These are phyloP conservation scores for Cytospora leucostoma DNA, from an alignment of 2,329 filamentous ascomycete genomes.

Conservation along the genomic window DNA sequence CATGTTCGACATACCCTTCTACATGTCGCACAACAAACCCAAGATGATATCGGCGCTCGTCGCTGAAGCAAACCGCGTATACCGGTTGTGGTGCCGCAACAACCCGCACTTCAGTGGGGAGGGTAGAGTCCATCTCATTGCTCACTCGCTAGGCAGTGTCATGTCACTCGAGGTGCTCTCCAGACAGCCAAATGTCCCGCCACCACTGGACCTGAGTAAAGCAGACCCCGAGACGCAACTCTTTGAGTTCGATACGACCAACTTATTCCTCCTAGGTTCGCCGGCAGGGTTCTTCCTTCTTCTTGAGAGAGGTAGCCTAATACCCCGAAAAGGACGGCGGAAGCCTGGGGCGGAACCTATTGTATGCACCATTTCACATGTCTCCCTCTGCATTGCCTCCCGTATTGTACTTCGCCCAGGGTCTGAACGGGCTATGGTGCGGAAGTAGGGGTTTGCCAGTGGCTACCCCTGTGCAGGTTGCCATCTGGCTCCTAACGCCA, in stretches of 20 bases:
- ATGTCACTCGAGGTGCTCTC: constrained; percentile 94
- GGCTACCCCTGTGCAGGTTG: background rate
- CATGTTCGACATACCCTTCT: constrained; percentile 98
- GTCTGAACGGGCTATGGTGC: background rate
- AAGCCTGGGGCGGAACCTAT: constrained; percentile 74
- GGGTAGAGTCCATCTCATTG: constrained; percentile 88
- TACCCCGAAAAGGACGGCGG: constrained; percentile 72
- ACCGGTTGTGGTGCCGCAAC: constrained; percentile 89
- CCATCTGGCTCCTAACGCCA: background rate
- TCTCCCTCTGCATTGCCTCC: background rate
- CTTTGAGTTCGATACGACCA: constrained; percentile 91
- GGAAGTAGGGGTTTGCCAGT: background rate
- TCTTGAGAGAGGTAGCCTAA: constrained; percentile 70
- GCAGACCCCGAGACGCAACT: constrained; percentile 52
- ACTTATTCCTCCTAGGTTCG: constrained; percentile 86
- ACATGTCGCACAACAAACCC: constrained; percentile 91
- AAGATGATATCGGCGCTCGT: constrained; percentile 93
- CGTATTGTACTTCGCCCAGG: background rate
- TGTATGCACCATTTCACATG: constrained; percentile 8
- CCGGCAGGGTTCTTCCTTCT: constrained; percentile 92
- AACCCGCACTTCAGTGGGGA: constrained; percentile 81
- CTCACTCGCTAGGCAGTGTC: constrained; percentile 89
- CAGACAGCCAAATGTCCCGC: constrained; percentile 75
- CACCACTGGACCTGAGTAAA: constrained; percentile 48
- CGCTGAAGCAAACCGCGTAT: constrained; percentile 91